These are phyloP conservation scores for Pseudocercospora crystallina DNA, from an alignment of 2,329 filamentous ascomycete genomes.

Conservation along the genomic window DNA sequence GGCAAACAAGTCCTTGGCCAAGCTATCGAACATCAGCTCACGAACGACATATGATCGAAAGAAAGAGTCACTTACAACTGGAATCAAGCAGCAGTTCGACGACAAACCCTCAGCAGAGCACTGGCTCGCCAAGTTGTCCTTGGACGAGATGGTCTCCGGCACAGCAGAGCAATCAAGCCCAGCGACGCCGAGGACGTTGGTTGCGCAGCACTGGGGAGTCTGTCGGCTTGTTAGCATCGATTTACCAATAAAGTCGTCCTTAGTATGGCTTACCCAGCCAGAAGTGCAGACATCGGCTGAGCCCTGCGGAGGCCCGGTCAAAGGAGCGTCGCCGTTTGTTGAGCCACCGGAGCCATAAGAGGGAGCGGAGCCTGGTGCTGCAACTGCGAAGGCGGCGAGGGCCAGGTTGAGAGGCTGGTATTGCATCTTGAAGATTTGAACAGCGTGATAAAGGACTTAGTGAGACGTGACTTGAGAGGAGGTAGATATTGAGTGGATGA, in stretches of 20 bases:
- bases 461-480: no score
- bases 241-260: no score
- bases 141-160: neutral
- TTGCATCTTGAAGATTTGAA: neutral
- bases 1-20: slow-evolving; percentile 6
- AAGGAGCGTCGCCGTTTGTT: neutral
- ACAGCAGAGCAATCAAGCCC: slow-evolving; percentile 6
- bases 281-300: slow-evolving; percentile 1
- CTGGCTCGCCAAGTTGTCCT: slow-evolving; percentile 1
- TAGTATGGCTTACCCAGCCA: no score
- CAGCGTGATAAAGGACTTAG: no score
- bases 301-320: neutral
- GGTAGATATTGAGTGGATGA: no score
- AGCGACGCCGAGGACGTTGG: slow-evolving; percentile 5
- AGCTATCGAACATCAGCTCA: neutral
- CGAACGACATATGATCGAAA: neutral
- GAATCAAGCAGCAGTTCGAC: slow-evolving; percentile 2
- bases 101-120: slow-evolving; percentile 1
- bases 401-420: slow-evolving; percentile 1
- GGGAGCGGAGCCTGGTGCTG: neutral
- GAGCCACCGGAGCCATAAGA: neutral
- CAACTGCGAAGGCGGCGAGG: slow-evolving; percentile 1
- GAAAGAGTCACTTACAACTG: no score
- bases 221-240: no score
- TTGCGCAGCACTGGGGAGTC: slow-evolving; percentile 10